phyloP scores from a whole-genome alignment of 1,284 basidiomycete species.

The Ustilago tritici region DNA sequence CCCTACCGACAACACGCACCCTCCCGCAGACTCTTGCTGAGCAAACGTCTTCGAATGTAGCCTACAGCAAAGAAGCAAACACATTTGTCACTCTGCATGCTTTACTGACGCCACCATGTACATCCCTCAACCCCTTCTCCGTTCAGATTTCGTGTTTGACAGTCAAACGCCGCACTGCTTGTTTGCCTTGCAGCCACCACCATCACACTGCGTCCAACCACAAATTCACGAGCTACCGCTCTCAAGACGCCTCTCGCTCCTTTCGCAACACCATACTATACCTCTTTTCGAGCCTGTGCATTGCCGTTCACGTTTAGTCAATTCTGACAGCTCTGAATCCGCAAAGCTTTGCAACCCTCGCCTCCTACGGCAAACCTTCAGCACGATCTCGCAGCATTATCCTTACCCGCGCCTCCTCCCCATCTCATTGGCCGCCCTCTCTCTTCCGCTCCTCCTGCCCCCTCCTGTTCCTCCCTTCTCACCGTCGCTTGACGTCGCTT shows the following conservation, averaged over 20 bases:
- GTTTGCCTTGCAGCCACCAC: background rate
- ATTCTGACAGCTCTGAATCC: background rate
- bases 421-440: background rate
- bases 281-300: background rate
- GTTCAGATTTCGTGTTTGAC: slow-evolving; percentile 1
- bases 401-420: background rate
- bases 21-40: background rate
- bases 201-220: background rate
- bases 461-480: background rate
- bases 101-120: background rate
- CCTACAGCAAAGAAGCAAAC: background rate
- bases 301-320: background rate
- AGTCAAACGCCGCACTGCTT: background rate
- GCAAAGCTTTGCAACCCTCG: background rate
- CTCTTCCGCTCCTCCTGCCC: background rate
- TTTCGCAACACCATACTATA: background rate
- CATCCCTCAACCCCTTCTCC: background rate
- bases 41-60: background rate
- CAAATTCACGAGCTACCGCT: background rate
- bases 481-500: background rate
- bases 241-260: background rate
- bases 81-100: slow-evolving; percentile 1
- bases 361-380: background rate
- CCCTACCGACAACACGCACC: background rate
- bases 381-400: background rate